Evolutionary conservation across 495 filamentous ascomycete genomes (phyloP).

Genomic region (Neurospora pannonica): DNA sequence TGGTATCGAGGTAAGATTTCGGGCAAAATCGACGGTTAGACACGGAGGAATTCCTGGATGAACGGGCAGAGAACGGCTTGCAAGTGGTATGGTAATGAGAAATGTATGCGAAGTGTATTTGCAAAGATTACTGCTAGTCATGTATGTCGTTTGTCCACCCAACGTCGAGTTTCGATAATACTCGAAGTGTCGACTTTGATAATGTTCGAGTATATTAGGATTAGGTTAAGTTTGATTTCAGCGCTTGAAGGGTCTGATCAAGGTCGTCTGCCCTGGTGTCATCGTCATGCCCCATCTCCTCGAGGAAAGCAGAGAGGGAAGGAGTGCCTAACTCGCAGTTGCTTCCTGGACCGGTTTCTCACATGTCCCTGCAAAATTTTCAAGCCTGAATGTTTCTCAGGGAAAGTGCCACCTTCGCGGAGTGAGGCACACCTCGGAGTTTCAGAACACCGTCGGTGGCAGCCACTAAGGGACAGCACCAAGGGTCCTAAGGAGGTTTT

Average conservation of each 20-base stretch:
- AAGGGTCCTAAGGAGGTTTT: conserved; percentile 47
- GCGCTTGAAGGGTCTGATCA: background rate
- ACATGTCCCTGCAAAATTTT: background rate
- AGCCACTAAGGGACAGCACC: conserved; percentile 18
- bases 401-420: background rate
- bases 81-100: background rate
- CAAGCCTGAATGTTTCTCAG: background rate
- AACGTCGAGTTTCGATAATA: background rate
- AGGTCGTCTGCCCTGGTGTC: background rate
- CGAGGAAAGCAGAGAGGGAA: background rate
- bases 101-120: background rate
- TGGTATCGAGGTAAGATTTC: background rate
- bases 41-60: background rate
- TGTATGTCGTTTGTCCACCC: background rate
- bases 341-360: background rate
- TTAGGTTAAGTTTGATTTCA: background rate
- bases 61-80: background rate
- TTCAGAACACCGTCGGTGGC: background rate
- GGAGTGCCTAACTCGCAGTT: background rate
- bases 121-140: background rate
- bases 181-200: background rate
- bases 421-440: background rate
- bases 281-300: background rate
- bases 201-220: background rate
- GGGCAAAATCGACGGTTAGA: background rate